Base-by-base conservation (phyloP, 2,329 filamentous ascomycete genomes). In the Paraphoma sp. region DNA sequence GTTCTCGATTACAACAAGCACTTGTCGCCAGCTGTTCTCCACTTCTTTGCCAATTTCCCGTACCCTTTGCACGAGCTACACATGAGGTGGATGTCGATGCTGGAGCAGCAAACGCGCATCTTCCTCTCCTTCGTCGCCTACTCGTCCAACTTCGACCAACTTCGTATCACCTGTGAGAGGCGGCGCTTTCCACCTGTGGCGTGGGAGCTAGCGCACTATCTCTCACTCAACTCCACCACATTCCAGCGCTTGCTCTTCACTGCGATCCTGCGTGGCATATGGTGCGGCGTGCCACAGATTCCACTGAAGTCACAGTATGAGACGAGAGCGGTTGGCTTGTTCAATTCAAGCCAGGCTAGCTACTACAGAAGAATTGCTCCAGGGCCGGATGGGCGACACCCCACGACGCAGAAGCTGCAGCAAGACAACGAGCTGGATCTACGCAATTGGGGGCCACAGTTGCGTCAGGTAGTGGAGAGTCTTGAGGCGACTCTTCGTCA, bases 221-320 rank as follows among this genome's bases (percentile, higher is more conserved):
- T 89, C 36, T 67, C 71, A 6, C 69, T 88, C 11, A 69, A 68
- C 7, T 89, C 87, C 0, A 68, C 76, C 0, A 77, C 81, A 1
- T 72, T 90, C 6, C 84, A 87, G 62, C 72, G 70, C 1, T 81
- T 86, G 29, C 72, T 86, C 3, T 89, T 87, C 64, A 80, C 79
- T 28, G 79, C 82, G 4, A 78, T 80, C 10, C 69, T 82, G 46
- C 80, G 84, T 16, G 54, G 55, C 40, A 77, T 83, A n/a, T 73
- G 84, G 60, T 46, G 30, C 38, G 33, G 18, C 8, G 10, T 41
- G 16, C 49, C 48, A 12, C 8, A 30, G 0, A 33, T 18, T 9
- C 12, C 48, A 8, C 17, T 45, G 10, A 36, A 45, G 12, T 1
- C n/a, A 1, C 29, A 16, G 8, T 62, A 60, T 16, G 70, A 68